These are phyloP conservation scores for Clarireedia hainanense DNA, from an alignment of 2,329 filamentous ascomycete species.

Conservation along the genomic window DNA sequence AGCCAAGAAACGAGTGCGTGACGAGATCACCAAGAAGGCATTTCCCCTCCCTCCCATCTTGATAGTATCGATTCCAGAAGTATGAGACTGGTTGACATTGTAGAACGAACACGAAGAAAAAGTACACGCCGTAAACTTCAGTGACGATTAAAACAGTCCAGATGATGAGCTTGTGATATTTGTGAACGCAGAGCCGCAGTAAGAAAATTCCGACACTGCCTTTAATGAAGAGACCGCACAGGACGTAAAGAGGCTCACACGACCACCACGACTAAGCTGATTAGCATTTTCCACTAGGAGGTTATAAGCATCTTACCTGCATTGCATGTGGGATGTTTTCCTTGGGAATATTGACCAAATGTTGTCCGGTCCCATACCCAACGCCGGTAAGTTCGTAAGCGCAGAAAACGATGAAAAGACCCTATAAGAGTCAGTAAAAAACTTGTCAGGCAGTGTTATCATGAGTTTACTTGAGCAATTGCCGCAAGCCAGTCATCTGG, in stretches of 20 bases:
- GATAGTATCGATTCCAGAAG: slow-evolving; percentile 30
- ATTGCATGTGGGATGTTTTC: background rate
- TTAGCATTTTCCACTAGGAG: too few relatives aligned
- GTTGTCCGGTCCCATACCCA: background rate
- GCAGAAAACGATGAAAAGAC: background rate
- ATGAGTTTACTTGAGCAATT: background rate
- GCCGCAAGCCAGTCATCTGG: background rate
- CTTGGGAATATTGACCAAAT: background rate
- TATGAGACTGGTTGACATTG: slow-evolving; percentile 26
- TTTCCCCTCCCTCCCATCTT: slow-evolving; percentile 19
- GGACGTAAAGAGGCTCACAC: slow-evolving; percentile 32
- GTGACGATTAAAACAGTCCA: slow-evolving; percentile 29
- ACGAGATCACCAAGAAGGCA: slow-evolving; percentile 25
- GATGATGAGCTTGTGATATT: background rate
- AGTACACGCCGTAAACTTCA: slow-evolving; percentile 28
- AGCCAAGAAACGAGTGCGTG: slow-evolving; percentile 19
- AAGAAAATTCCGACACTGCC: slow-evolving; percentile 34
- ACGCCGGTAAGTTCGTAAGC: background rate
- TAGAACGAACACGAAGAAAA: slow-evolving; percentile 20
- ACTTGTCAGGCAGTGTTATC: background rate
- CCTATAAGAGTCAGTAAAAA: background rate
- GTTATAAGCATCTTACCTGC: background rate
- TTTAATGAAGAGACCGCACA: slow-evolving; percentile 32
- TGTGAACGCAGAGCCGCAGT: slow-evolving; percentile 28
- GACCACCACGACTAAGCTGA: slow-evolving; percentile 29